Evolutionary conservation across 345 rosid genomes (phyloP).

Genomic region (Viola odorata): DNA sequence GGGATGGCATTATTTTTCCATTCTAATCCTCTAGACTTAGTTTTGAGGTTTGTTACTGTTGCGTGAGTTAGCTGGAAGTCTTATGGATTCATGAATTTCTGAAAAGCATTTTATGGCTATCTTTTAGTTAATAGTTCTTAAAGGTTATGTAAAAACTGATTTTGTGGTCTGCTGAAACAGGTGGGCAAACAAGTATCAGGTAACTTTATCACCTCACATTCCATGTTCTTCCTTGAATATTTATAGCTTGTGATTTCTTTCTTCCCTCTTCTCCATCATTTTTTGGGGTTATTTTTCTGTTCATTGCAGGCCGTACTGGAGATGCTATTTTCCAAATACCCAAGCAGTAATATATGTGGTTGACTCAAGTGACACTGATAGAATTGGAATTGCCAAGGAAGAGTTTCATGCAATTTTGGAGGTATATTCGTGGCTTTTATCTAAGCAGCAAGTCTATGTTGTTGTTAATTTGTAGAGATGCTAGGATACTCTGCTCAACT

Average conservation of each 20-base stretch:
- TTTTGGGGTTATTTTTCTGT: not conserved
- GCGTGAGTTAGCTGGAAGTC: not conserved
- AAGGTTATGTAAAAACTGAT: not conserved
- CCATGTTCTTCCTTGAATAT: not conserved
- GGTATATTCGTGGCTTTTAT: slow-evolving; percentile 28
- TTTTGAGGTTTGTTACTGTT: too few species aligned
- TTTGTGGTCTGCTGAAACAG: slow-evolving; percentile 16
- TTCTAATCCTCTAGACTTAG: too few species aligned
- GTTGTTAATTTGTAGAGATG: not conserved
- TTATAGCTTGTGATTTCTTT: not conserved
- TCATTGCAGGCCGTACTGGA: slow-evolving; percentile 66
- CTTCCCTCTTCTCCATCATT: not conserved
- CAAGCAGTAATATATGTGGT: slow-evolving; percentile 74
- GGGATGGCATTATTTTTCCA: too few species aligned
- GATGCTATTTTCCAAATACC: slow-evolving; percentile 81
- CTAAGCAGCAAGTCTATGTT: not conserved
- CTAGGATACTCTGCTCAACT: not conserved
- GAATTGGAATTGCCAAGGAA: slow-evolving; percentile 65
- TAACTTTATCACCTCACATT: not conserved
- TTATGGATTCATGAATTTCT: not conserved
- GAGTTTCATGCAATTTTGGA: slow-evolving; percentile 78
- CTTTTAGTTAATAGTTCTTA: not conserved
- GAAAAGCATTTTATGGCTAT: not conserved
- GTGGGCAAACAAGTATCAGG: slow-evolving; percentile 27
- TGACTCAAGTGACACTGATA: slow-evolving; percentile 75